Conservation (phyloP, 352 stramenopile species). For the Aphanomyces astaci region DNA sequence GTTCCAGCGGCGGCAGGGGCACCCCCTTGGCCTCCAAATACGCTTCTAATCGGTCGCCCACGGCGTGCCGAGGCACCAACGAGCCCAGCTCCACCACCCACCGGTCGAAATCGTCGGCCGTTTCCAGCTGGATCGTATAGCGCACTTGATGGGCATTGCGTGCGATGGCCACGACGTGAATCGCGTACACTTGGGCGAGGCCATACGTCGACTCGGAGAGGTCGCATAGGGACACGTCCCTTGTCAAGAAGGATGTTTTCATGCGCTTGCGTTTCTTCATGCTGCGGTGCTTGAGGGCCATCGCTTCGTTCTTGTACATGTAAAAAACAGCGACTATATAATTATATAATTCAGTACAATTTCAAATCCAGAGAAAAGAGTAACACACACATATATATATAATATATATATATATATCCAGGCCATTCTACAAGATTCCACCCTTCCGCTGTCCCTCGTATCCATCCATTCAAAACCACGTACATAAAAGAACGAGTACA, state of each 20-base stretch:
- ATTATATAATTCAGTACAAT: too few relatives aligned
- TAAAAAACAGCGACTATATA: too few relatives aligned
- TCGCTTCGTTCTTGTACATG: slow-evolving; percentile 77
- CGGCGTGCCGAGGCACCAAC: slow-evolving; percentile 47
- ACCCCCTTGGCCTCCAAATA: slow-evolving; percentile 59
- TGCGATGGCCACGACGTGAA: slow-evolving; percentile 58
- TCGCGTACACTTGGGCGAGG: slow-evolving; percentile 63
- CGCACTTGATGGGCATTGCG: slow-evolving; percentile 49
- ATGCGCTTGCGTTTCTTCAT: slow-evolving; percentile 69
- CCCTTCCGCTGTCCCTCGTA: too few relatives aligned
- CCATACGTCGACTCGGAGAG: slow-evolving; percentile 65
- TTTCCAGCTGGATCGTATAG: slow-evolving; percentile 62
- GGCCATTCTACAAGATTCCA: too few relatives aligned
- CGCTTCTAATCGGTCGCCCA: slow-evolving; percentile 57
- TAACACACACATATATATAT: too few relatives aligned
- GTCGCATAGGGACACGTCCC: slow-evolving; percentile 50
- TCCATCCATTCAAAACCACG: too few relatives aligned
- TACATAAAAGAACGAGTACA: slow-evolving; percentile 59
- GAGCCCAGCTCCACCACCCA: slow-evolving; percentile 68
- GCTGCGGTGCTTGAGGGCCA: slow-evolving; percentile 70
- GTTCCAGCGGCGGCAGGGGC: slow-evolving; percentile 31
- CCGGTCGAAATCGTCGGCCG: slow-evolving; percentile 66
- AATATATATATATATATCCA: too few relatives aligned
- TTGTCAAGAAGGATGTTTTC: slow-evolving; percentile 73
- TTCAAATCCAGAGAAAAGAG: too few relatives aligned